These are phyloP conservation scores for Helotiales sp. DNA, from an alignment of 2,329 filamentous ascomycete genomes.

Conservation along the genomic window DNA sequence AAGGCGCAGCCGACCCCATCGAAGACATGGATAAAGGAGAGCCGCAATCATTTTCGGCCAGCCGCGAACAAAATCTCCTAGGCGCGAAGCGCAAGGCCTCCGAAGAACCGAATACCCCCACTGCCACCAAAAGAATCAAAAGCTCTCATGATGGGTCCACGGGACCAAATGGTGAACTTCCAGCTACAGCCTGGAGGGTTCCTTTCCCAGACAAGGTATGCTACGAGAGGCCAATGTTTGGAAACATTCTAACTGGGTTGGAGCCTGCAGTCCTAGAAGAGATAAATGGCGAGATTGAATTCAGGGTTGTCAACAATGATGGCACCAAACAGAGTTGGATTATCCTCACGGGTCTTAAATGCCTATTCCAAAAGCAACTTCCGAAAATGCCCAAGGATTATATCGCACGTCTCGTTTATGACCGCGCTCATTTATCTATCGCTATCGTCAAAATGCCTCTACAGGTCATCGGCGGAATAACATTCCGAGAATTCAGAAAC, in stretches of 20 bases:
- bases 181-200: slow-evolving; percentile 49
- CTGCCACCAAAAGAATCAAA: slow-evolving; percentile 69
- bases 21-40: slow-evolving; percentile 12
- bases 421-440: slow-evolving; percentile 93
- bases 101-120: slow-evolving; percentile 66
- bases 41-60: slow-evolving; percentile 10
- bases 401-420: slow-evolving; percentile 95
- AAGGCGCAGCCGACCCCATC: neutral
- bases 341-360: slow-evolving; percentile 93
- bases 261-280: slow-evolving; percentile 95
- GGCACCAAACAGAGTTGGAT: slow-evolving; percentile 85
- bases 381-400: slow-evolving; percentile 99
- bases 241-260: slow-evolving; percentile 30
- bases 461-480: slow-evolving; percentile 96
- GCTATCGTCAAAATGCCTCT: slow-evolving; percentile 97
- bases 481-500: slow-evolving; percentile 90
- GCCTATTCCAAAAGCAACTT: slow-evolving; percentile 97
- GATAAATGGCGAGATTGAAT: slow-evolving; percentile 91
- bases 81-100: slow-evolving; percentile 71
- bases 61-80: slow-evolving; percentile 14
- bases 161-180: neutral
- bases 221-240: slow-evolving; percentile 12
- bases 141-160: slow-evolving; percentile 40
- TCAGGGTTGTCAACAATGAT: slow-evolving; percentile 98
- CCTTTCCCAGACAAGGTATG: slow-evolving; percentile 78